These are phyloP conservation scores for Saccharomyces hybrid DNA, from an alignment of 1,139 yeast genomes.

Conservation along the genomic window DNA sequence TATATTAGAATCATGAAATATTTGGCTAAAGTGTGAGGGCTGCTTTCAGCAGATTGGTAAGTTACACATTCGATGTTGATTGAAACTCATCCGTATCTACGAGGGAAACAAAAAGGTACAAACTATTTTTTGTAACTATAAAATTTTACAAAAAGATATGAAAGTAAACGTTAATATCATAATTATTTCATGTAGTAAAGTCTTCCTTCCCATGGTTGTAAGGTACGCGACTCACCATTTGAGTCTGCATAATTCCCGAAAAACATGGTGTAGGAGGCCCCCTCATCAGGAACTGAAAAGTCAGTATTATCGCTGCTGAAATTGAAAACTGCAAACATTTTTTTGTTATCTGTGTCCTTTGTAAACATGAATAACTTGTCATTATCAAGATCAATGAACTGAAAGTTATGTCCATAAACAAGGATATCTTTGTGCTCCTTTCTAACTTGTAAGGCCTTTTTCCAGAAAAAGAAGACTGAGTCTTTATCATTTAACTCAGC, in stretches of 20 bases:
- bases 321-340: not conserved
- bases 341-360: not conserved
- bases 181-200: not conserved
- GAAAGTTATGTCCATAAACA: not conserved
- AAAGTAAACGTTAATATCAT: no score
- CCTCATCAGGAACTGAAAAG: not conserved
- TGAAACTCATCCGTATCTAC: no score
- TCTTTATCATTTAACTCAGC: not conserved
- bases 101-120: no score
- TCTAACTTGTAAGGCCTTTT: not conserved
- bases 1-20: no score
- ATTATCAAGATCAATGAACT: not conserved
- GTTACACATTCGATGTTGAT: no score
- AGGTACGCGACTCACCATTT: not conserved
- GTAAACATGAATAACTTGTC: not conserved
- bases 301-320: not conserved
- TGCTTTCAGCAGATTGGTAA: no score
- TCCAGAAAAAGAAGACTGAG: not conserved
- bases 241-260: not conserved
- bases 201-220: not conserved
- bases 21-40: no score
- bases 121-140: no score
- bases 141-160: no score
- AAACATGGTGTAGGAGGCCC: not conserved
- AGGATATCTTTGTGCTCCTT: not conserved